Percentiles rank a stretch among this genome's conserved stretches.
Evolutionary conservation across 1,139 yeast species (phyloP).

Genomic region (Scheffersomyces quercinus): DNA sequence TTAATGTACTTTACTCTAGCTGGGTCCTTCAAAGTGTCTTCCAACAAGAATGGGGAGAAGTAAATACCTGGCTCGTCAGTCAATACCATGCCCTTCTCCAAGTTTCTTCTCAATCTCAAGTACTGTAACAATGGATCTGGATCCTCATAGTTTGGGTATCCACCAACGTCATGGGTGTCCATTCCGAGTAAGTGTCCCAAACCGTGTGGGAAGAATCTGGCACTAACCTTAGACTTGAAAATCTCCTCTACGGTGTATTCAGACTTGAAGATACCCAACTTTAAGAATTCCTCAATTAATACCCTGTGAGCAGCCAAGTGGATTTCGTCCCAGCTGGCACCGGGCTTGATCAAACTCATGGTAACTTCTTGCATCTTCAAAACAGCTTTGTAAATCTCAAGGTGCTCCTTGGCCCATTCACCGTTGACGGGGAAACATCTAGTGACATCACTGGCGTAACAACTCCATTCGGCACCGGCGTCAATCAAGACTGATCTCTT

Average conservation of each 20-base stretch:
- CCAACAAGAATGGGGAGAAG: slow-evolving; percentile 79
- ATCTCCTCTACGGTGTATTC: slow-evolving; percentile 67
- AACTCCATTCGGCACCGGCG: slow-evolving; percentile 97
- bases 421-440: slow-evolving; percentile 93
- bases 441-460: slow-evolving; percentile 92
- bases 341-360: slow-evolving; percentile 73
- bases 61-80: slow-evolving; percentile 97
- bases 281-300: slow-evolving; percentile 67
- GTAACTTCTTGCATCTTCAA: slow-evolving; percentile 77
- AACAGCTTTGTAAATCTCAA: slow-evolving; percentile 80
- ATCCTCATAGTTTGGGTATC: slow-evolving; percentile 81
- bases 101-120: slow-evolving; percentile 74
- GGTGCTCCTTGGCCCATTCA: slow-evolving; percentile 84
- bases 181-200: slow-evolving; percentile 90
- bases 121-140: slow-evolving; percentile 72
- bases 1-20: slow-evolving; percentile 63
- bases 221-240: slow-evolving; percentile 66
- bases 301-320: slow-evolving; percentile 80
- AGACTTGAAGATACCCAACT: slow-evolving; percentile 72
- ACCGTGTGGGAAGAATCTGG: slow-evolving; percentile 91
- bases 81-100: slow-evolving; percentile 78
- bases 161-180: slow-evolving; percentile 97
- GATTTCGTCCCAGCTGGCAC: slow-evolving; percentile 80
- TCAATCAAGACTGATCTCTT: slow-evolving; percentile 74
- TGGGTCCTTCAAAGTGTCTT: slow-evolving; percentile 61